phyloP scores from a whole-genome alignment of 2,329 filamentous ascomycete species.

The Penicillium sp. region DNA sequence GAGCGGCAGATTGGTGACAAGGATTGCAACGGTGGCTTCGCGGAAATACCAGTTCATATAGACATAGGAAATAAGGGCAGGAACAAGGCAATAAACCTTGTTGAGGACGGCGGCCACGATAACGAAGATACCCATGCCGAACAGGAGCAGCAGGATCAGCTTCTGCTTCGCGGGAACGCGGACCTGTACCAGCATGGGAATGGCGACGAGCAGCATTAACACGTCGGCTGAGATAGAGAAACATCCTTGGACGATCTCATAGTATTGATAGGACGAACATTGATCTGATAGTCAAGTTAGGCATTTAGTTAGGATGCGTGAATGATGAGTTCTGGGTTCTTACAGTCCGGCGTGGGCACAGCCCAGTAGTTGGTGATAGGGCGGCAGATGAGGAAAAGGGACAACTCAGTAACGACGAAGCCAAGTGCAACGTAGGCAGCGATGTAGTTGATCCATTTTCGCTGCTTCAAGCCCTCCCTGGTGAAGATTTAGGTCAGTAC shows the following conservation, averaged over 20 bases:
- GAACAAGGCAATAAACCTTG: conserved; percentile 56
- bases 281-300: conserved; percentile 37
- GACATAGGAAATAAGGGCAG: conserved; percentile 48
- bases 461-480: conserved; percentile 41
- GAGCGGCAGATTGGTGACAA: conserved; percentile 60
- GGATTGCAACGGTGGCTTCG: conserved; percentile 52
- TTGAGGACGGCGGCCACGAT: conserved; percentile 58
- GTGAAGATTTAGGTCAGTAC: conserved; percentile 26
- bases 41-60: conserved; percentile 58
- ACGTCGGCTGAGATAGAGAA: conserved; percentile 55
- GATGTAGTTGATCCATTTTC: conserved; percentile 46
- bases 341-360: conserved; percentile 50
- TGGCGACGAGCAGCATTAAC: conserved; percentile 51
- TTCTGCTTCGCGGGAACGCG: conserved; percentile 51
- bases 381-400: conserved; percentile 59
- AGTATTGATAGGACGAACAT: conserved; percentile 53
- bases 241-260: conserved; percentile 53
- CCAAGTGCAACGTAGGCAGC: conserved; percentile 52
- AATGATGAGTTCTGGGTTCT: conserved; percentile 8
- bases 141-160: conserved; percentile 50
- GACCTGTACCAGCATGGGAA: conserved; percentile 51
- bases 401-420: conserved; percentile 57
- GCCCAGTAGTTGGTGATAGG: conserved; percentile 60
- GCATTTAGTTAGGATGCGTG: not conserved
- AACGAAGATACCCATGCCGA: conserved; percentile 54